These are phyloP conservation scores for Strigomonas galati DNA, from an alignment of 208 protist species.

Conservation along the genomic window DNA sequence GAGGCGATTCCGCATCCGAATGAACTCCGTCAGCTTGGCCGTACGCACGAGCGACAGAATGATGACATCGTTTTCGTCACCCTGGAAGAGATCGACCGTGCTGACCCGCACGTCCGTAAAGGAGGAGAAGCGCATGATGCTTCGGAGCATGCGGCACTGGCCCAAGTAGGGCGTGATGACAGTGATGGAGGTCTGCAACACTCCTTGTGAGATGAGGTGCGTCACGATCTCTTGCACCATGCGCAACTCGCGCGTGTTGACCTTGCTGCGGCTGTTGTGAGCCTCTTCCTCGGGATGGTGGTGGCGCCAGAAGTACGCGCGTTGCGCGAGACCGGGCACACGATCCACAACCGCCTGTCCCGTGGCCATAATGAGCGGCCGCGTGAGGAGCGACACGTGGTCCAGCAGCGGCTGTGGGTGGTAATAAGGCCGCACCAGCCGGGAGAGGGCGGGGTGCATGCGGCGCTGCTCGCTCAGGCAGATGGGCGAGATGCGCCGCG, in stretches of 20 bases:
- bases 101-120: constrained; percentile 74
- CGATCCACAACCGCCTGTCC: constrained; percentile 26
- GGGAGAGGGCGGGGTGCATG: constrained; percentile 85
- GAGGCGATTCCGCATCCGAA: constrained; percentile 90
- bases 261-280: constrained; percentile 75
- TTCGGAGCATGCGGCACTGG: constrained; percentile 83
- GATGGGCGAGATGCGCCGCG: constrained; percentile 42
- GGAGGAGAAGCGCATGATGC: constrained; percentile 57
- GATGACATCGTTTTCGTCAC: constrained; percentile 94
- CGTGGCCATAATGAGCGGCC: constrained; percentile 45
- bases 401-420: constrained; percentile 58
- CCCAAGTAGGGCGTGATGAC: constrained; percentile 95
- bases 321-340: constrained; percentile 68
- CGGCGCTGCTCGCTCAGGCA: constrained; percentile 87
- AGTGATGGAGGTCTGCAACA: constrained; percentile 87
- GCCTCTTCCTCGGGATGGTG: constrained; percentile 78
- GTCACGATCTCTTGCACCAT: constrained; percentile 73
- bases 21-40: constrained; percentile 93
- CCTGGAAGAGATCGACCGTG: constrained; percentile 96
- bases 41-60: constrained; percentile 93
- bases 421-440: constrained; percentile 88
- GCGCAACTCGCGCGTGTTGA: constrained; percentile 78
- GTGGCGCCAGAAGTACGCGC: constrained; percentile 90
- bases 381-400: constrained; percentile 39
- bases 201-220: constrained; percentile 79